A percentile compares a stretch with the other conserved stretches of the same genome.
phyloP scores from a whole-genome alignment of 306 rosid species.

The Senna tora region DNA sequence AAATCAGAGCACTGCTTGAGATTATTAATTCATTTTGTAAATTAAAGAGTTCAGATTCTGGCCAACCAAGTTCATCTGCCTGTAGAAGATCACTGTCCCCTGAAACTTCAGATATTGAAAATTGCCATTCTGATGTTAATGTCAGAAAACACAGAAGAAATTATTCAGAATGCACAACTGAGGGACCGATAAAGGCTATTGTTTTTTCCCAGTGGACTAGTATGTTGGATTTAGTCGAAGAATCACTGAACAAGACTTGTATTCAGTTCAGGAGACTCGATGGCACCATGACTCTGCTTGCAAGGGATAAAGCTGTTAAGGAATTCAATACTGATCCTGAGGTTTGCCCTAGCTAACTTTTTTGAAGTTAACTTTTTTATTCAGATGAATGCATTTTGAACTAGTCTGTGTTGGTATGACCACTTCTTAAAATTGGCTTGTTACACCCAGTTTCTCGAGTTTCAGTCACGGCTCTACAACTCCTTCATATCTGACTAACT shows the following conservation, averaged over 20 bases:
- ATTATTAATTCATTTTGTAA: constrained; percentile 61
- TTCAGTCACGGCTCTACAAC: constrained; percentile 33
- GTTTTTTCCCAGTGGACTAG: constrained; percentile 97
- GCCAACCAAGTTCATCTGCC: constrained; percentile 34
- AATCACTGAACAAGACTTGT: constrained; percentile 50
- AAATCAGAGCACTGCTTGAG: constrained; percentile 85
- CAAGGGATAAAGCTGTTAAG: constrained; percentile 89
- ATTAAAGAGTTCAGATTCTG: constrained; percentile 42
- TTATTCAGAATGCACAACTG: constrained; percentile 51
- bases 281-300: constrained; percentile 77
- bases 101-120: constrained; percentile 43
- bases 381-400: constrained; percentile 23
- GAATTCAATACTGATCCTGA: constrained; percentile 80
- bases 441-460: constrained; percentile 28
- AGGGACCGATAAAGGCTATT: constrained; percentile 71
- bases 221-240: constrained; percentile 90
- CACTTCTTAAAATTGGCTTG: constrained; percentile 21
- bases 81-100: constrained; percentile 47
- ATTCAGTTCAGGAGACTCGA: constrained; percentile 87
- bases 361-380: constrained; percentile 27
- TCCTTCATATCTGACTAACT: constrained; percentile 40
- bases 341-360: constrained; percentile 60
- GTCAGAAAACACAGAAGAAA: constrained; percentile 52
- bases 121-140: constrained; percentile 43
- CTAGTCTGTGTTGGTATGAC: constrained; percentile 21